Conservation (phyloP, 2,329 filamentous ascomycete species). For the Scolecobasidium constrictum region DNA sequence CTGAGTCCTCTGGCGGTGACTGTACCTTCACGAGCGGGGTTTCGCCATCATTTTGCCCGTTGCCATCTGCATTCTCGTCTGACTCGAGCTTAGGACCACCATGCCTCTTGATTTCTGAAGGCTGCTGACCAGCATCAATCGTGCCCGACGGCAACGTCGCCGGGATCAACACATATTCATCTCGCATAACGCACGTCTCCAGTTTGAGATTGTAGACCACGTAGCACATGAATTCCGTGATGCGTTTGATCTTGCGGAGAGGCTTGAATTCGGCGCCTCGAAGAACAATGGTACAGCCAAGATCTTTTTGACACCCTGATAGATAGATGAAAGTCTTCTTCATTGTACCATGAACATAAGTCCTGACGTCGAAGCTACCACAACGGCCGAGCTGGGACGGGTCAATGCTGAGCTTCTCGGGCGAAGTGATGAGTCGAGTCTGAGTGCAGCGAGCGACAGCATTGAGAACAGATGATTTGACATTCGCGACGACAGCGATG, state of each 20-base stretch:
- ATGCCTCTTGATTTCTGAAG: not conserved
- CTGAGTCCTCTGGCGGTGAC: slow-evolving; percentile 66
- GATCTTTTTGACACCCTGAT: slow-evolving; percentile 76
- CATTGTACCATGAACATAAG: slow-evolving; percentile 72
- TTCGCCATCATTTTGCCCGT: not conserved
- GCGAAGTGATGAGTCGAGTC: slow-evolving; percentile 83
- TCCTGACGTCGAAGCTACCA: slow-evolving; percentile 87
- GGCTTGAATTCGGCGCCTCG: slow-evolving; percentile 65
- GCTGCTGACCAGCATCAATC: slow-evolving; percentile 12
- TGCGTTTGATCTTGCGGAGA: slow-evolving; percentile 73
- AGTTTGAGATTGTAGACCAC: slow-evolving; percentile 96
- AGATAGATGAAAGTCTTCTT: slow-evolving; percentile 96
- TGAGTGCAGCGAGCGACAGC: slow-evolving; percentile 88
- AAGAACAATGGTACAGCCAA: slow-evolving; percentile 90
- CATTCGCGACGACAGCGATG: slow-evolving; percentile 91
- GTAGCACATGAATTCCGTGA: slow-evolving; percentile 98
- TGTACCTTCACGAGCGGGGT: too few species aligned
- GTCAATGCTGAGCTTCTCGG: slow-evolving; percentile 79
- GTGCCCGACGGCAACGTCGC: slow-evolving; percentile 39
- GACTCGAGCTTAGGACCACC: not conserved
- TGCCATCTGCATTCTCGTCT: not conserved
- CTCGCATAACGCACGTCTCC: slow-evolving; percentile 86
- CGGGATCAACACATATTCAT: slow-evolving; percentile 81
- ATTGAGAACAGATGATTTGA: slow-evolving; percentile 90
- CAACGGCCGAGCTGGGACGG: slow-evolving; percentile 68